Conservation (phyloP, 768 basidiomycete species). For the Pilatotrama ljubarskyi region DNA sequence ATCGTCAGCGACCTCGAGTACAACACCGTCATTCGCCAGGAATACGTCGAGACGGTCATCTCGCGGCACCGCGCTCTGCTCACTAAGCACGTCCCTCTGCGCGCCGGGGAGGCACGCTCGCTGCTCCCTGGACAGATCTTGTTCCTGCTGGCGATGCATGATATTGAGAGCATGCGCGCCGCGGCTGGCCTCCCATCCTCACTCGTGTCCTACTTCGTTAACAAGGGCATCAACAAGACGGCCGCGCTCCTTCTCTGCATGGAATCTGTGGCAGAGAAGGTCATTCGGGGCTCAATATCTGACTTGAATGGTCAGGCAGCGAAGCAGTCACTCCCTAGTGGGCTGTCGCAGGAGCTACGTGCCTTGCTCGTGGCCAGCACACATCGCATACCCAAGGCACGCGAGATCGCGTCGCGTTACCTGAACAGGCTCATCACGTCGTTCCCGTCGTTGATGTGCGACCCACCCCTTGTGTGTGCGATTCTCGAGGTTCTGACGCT, state of each 20-base stretch:
- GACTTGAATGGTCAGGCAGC: slow-evolving; percentile 75
- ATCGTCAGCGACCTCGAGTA: slow-evolving; percentile 90
- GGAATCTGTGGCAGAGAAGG: slow-evolving; percentile 85
- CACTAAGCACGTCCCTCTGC: slow-evolving; percentile 62
- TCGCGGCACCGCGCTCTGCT: slow-evolving; percentile 65
- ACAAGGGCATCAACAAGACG: slow-evolving; percentile 79
- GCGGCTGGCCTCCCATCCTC: slow-evolving; percentile 78
- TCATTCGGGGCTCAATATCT: slow-evolving; percentile 72
- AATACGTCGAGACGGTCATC: slow-evolving; percentile 77
- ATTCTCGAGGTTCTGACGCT: slow-evolving; percentile 92
- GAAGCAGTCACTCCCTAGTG: slow-evolving; percentile 72
- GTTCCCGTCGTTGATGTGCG: slow-evolving; percentile 94
- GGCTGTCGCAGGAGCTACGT: slow-evolving; percentile 72
- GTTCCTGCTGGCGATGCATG: slow-evolving; percentile 82
- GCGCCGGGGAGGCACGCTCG: slow-evolving; percentile 66
- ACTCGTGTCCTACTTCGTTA: slow-evolving; percentile 83
- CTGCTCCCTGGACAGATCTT: slow-evolving; percentile 83
- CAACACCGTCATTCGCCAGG: slow-evolving; percentile 85
- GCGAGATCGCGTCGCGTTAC: slow-evolving; percentile 81
- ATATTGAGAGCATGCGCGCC: slow-evolving; percentile 86
- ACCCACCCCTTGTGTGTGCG: slow-evolving; percentile 80
- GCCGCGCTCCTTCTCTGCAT: slow-evolving; percentile 69
- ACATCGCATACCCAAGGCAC: slow-evolving; percentile 77
- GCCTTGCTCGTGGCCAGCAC: slow-evolving; percentile 76
- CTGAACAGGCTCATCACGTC: slow-evolving; percentile 83